Conservation (phyloP, 441 rosid genomes). For the Rhodomyrtus psidioides region DNA sequence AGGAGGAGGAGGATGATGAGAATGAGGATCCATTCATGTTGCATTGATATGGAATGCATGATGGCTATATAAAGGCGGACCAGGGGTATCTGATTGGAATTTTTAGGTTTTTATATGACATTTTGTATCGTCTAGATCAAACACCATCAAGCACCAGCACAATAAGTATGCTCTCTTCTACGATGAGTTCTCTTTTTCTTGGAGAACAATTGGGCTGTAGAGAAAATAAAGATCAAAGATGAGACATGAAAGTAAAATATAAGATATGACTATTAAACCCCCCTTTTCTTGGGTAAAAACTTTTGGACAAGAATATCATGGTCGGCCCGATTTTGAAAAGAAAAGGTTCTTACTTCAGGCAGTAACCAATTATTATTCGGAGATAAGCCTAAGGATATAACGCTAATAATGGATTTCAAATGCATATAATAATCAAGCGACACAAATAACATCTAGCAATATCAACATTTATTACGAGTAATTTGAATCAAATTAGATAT, state of each 20-base stretch:
- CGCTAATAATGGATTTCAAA: not conserved
- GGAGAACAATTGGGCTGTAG: not conserved
- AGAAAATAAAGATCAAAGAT: not conserved
- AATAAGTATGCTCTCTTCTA: not conserved
- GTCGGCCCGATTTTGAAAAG: not conserved
- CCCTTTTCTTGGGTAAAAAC: not conserved
- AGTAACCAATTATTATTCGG: not conserved
- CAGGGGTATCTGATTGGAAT: not conserved
- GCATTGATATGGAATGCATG: not conserved
- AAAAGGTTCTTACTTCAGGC: not conserved
- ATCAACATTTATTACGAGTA: not conserved
- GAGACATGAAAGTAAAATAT: not conserved
- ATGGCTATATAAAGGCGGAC: not conserved
- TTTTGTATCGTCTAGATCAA: not conserved
- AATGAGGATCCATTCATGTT: not conserved
- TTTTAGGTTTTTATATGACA: not conserved
- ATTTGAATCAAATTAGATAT: not conserved
- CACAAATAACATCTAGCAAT: not conserved
- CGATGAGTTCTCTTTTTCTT: not conserved
- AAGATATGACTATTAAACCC: not conserved
- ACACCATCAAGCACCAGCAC: not conserved
- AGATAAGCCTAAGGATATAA: not conserved
- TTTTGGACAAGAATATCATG: not conserved
- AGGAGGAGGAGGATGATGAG: not conserved
- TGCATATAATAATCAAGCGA: not conserved